Evolutionary conservation across 257 asterid species (phyloP).

Genomic region (Parsonsia alboflavescens): DNA sequence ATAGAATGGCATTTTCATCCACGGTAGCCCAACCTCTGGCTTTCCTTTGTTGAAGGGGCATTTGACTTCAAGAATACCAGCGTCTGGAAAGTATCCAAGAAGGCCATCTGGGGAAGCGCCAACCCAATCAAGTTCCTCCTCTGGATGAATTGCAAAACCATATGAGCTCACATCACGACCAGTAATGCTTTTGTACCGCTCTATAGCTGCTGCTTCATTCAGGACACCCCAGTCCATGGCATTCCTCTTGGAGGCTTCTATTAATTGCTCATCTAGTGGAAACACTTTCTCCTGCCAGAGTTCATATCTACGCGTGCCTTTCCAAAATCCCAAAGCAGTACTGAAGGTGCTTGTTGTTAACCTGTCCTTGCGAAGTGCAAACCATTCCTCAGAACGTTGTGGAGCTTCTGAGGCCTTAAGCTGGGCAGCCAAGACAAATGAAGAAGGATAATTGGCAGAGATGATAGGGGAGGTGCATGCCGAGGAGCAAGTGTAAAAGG

Average conservation of each 20-base stretch:
- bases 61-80: constrained; percentile 91
- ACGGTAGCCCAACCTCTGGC: constrained; percentile 73
- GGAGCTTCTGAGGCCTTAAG: constrained; percentile 59
- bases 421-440: constrained; percentile 39
- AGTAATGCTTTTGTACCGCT: constrained; percentile 78
- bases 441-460: constrained; percentile 23
- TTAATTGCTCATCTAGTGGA: constrained; percentile 24
- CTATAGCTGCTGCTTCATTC: constrained; percentile 75
- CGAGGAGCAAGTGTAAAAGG: constrained; percentile 53
- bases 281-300: constrained; percentile 89
- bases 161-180: constrained; percentile 68
- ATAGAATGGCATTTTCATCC: constrained; percentile 77
- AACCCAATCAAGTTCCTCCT: constrained; percentile 62
- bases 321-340: constrained; percentile 91
- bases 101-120: constrained; percentile 98
- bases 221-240: constrained; percentile 97
- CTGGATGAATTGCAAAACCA: constrained; percentile 74
- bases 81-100: constrained; percentile 54
- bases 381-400: constrained; percentile 95
- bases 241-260: constrained; percentile 31
- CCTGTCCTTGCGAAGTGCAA: constrained; percentile 87
- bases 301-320: constrained; percentile 75
- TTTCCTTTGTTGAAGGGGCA: constrained; percentile 93
- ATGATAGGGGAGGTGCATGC: constrained; percentile 31
- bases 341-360: constrained; percentile 92